These are phyloP conservation scores for Epithele typhae DNA, from an alignment of 768 basidiomycete species.

Conservation along the genomic window DNA sequence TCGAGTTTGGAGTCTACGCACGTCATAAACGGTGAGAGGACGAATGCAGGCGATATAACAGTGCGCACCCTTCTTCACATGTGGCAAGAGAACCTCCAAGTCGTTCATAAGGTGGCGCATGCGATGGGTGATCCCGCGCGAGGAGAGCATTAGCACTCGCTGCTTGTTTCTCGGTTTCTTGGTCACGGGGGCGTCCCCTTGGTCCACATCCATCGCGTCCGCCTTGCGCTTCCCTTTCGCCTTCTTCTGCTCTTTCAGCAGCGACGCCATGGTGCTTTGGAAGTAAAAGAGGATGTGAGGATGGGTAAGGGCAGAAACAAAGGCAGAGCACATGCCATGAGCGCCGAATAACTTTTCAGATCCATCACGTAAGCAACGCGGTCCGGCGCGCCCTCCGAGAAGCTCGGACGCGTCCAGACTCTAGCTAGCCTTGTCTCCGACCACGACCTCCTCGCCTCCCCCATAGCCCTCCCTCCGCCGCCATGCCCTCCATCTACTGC, in stretches of 20 bases:
- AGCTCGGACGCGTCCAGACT: too few relatives aligned
- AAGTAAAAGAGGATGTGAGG: neutral
- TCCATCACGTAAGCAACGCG: too few relatives aligned
- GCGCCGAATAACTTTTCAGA: too few relatives aligned
- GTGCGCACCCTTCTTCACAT: constrained; percentile 87
- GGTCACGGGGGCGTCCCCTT: constrained; percentile 29
- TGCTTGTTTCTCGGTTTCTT: constrained; percentile 87
- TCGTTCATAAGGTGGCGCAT: constrained; percentile 99
- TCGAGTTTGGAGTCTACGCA: constrained; percentile 99
- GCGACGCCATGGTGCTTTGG: constrained; percentile 48
- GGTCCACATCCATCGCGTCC: constrained; percentile 57
- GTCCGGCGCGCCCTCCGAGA: neutral
- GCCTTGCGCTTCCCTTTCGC: constrained; percentile 60
- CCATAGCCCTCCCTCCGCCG: neutral
- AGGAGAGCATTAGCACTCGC: constrained; percentile 87
- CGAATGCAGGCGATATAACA: neutral
- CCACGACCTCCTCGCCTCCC: neutral
- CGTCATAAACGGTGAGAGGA: neutral
- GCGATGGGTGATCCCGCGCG: constrained; percentile 90
- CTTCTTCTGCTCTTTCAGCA: constrained; percentile 60
- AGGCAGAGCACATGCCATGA: neutral
- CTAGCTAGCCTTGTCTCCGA: neutral
- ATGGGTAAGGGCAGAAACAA: neutral
- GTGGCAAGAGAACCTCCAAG: constrained; percentile 83
- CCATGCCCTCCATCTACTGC: constrained; percentile 14